A percentile compares a stretch with the other conserved stretches of the same genome.
phyloP scores from a whole-genome alignment of 768 basidiomycete species.

The Boletus pseudopeckii region DNA sequence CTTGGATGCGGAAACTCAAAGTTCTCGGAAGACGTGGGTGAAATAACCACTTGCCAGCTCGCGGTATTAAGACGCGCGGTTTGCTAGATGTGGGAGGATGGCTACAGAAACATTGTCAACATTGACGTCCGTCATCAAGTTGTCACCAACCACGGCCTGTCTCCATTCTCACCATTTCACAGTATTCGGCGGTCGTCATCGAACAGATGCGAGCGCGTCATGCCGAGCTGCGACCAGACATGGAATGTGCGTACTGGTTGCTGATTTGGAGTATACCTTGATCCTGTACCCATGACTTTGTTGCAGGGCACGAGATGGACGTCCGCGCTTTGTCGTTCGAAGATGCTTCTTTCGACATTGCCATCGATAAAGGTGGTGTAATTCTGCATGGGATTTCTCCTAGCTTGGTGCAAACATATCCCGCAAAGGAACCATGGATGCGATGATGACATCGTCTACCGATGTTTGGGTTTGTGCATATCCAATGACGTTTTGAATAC shows the following conservation, averaged over 20 bases:
- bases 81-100: slow-evolving; percentile 82
- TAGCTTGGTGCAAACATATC: neutral
- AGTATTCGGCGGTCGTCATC: slow-evolving; percentile 78
- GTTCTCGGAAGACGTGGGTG: slow-evolving; percentile 66
- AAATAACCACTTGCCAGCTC: neutral
- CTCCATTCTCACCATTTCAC: neutral
- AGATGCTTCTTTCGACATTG: slow-evolving; percentile 66
- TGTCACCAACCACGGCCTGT: neutral
- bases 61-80: neutral
- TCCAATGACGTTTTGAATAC: neutral
- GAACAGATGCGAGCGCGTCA: slow-evolving; percentile 68
- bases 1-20: slow-evolving; percentile 84
- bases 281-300: neutral
- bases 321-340: slow-evolving; percentile 61
- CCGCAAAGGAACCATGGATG: slow-evolving; percentile 73
- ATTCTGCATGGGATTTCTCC: neutral
- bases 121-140: slow-evolving; percentile 52
- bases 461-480: slow-evolving; percentile 67
- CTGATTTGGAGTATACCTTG: neutral
- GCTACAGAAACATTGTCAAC: slow-evolving; percentile 77
- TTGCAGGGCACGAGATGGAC: slow-evolving; percentile 80
- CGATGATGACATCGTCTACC: slow-evolving; percentile 80
- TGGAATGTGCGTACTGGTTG: slow-evolving; percentile 55
- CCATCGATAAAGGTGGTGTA: slow-evolving; percentile 71
- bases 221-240: slow-evolving; percentile 47